Base-by-base conservation (phyloP, 352 stramenopile genomes). In the Phytophthora sojae region DNA sequence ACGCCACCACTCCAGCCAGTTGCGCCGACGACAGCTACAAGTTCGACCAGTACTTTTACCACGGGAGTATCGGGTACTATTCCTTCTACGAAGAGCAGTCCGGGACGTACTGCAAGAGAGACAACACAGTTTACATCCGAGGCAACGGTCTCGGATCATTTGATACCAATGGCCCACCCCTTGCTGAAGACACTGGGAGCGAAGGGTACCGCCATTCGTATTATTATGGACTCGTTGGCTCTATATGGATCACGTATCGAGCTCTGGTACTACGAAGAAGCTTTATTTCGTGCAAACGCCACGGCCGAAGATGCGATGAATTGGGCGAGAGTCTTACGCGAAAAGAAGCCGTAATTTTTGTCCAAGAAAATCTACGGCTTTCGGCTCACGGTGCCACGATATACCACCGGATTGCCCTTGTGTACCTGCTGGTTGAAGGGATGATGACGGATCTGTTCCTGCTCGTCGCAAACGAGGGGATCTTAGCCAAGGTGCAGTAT, bases 401-500 rank as follows among this genome's bases (percentile, higher is more conserved):
- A 4, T 72, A 68, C 3, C 66, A 78, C 37, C 44, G 71, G 6
- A 21, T 54, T 19, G 55, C 11, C 2, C 26, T 78, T n/a, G 15
- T 78, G 17, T 71, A 74, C 17, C 37, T 78, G 21, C 32, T 78
- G 1, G 14, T 71, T n/a, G 71, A 78, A 6, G 71, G 71, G 2
- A 57, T 78, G n/a, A 78, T 78, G 71, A 65, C 65, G 12, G 71
- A 78, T n/a, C 32, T 78, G 8, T 78, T 75, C 25, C 50, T 79
- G 30, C 45, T 76, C 1, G 61, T 78, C 52, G 68, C 72, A 6
- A 79, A 76, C 14, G 61, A 79, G 47, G 72, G 72, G 1, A 19
- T 62, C 12, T 29, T 73, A 14, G 61, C 68, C 1, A 70, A 67
- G 50, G 56, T 74, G 3, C 72, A 76, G 68, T 74, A 79, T 59